Conservation (phyloP, 169 alveolate genomes). For the Eimeria tenella region DNA sequence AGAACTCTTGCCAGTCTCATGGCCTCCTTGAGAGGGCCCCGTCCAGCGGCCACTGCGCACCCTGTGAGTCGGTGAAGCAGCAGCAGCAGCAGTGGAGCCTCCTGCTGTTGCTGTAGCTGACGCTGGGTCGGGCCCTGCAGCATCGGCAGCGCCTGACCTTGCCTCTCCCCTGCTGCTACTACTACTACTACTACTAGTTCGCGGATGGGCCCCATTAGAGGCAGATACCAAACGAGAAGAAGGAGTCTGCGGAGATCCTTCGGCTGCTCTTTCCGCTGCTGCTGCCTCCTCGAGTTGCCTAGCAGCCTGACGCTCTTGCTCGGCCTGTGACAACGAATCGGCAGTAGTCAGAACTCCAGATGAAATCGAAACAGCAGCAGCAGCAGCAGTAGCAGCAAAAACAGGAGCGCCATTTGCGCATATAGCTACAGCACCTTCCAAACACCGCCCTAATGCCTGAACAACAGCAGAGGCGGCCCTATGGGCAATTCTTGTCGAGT, state of each 20-base stretch:
- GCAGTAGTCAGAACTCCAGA: not conserved
- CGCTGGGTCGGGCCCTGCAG: constrained; percentile 3
- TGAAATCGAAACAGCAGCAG: not conserved
- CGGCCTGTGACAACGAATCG: constrained; percentile 12
- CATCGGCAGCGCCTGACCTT: not conserved
- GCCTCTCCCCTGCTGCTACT: constrained; percentile 26
- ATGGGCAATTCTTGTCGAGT: not conserved
- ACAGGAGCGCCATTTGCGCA: not conserved
- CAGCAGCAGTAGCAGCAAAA: constrained; percentile 25
- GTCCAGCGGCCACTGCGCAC: constrained; percentile 55
- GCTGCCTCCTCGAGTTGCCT: constrained; percentile 33
- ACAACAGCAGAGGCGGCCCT: not conserved
- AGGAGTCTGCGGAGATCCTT: constrained; percentile 16
- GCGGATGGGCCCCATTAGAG: constrained; percentile 23
- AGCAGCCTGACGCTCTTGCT: constrained; percentile 50
- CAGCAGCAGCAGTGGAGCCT: not conserved
- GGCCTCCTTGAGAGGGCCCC: not conserved
- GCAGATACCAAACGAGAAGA: constrained; percentile 37
- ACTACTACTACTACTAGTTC: constrained; percentile 26
- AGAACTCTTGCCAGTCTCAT: constrained; percentile 4
- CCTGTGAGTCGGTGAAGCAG: not conserved
- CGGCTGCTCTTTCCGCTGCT: constrained; percentile 53
- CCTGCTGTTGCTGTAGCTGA: constrained; percentile 1
- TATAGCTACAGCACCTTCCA: not conserved
- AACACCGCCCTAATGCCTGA: not conserved